Percentiles rank a stretch among this genome's conserved stretches.
Evolutionary conservation across 2,329 filamentous ascomycete genomes (phyloP).

Genomic region (Aspergillus sp.): DNA sequence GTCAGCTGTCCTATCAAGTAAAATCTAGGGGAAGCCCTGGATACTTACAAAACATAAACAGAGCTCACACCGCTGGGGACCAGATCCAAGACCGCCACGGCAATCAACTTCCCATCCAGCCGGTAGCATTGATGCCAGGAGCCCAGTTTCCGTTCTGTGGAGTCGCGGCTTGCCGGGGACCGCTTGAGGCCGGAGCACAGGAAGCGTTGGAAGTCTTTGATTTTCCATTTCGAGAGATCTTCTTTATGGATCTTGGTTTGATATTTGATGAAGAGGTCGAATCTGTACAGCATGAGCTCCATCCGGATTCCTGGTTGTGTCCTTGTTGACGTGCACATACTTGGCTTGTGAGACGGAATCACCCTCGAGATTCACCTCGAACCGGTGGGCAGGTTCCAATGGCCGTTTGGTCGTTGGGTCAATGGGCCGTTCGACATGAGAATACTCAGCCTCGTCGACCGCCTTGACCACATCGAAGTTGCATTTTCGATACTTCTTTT

Average conservation of each 20-base stretch:
- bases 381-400: slow-evolving; percentile 42
- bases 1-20: slow-evolving; percentile 1
- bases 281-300: slow-evolving; percentile 19
- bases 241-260: slow-evolving; percentile 41
- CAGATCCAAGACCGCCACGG: slow-evolving; percentile 42
- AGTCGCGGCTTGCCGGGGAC: slow-evolving; percentile 26
- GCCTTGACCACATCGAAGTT: slow-evolving; percentile 36
- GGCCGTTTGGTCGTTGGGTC: slow-evolving; percentile 37
- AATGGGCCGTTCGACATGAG: slow-evolving; percentile 34
- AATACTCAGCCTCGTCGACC: slow-evolving; percentile 40
- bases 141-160: slow-evolving; percentile 37
- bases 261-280: slow-evolving; percentile 40
- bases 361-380: slow-evolving; percentile 41
- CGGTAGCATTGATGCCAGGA: slow-evolving; percentile 46
- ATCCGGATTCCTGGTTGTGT: too few relatives aligned
- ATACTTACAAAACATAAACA: slow-evolving; percentile 42
- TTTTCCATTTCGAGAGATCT: slow-evolving; percentile 35
- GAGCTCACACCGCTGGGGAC: slow-evolving; percentile 42
- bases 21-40: neutral
- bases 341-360: slow-evolving; percentile 42
- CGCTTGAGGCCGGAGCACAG: slow-evolving; percentile 40
- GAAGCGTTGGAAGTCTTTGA: slow-evolving; percentile 40
- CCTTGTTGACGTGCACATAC: slow-evolving; percentile 11
- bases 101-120: slow-evolving; percentile 41
- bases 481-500: slow-evolving; percentile 36